phyloP scores from a whole-genome alignment of 441 rosid genomes.

The Pelargonium cotyledonis region DNA sequence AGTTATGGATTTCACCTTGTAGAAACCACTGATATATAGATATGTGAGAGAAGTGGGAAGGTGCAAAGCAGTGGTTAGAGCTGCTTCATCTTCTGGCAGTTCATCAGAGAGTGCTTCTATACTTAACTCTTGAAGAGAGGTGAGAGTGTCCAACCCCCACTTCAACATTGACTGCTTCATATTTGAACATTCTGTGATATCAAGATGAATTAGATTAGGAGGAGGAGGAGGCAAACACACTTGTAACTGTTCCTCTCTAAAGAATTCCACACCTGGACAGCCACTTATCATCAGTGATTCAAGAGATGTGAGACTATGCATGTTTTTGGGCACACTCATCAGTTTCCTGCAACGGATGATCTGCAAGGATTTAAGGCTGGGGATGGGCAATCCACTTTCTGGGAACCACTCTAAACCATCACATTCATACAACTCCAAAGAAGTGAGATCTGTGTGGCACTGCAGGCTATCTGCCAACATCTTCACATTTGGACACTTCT shows the following conservation, averaged over 20 bases:
- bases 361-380: background rate
- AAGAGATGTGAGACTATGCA: conserved; percentile 14
- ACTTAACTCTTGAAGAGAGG: background rate
- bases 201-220: conserved; percentile 2
- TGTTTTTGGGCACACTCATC: too few species aligned
- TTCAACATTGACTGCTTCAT: background rate
- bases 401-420: background rate
- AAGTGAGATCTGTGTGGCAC: background rate
- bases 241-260: conserved; percentile 16
- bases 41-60: background rate
- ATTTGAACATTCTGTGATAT: background rate
- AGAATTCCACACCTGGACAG: conserved; percentile 23
- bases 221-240: conserved; percentile 25
- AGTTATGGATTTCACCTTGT: background rate
- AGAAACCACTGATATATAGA: background rate
- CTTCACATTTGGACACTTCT: too few species aligned
- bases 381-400: background rate
- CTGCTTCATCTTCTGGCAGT: too few species aligned
- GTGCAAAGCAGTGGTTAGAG: background rate
- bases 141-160: background rate
- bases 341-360: background rate
- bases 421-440: background rate
- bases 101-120: background rate
- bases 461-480: background rate
- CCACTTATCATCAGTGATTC: conserved; percentile 8